Base-by-base conservation (phyloP, 2,329 filamentous ascomycete species). In the Cercospora citrullina region DNA sequence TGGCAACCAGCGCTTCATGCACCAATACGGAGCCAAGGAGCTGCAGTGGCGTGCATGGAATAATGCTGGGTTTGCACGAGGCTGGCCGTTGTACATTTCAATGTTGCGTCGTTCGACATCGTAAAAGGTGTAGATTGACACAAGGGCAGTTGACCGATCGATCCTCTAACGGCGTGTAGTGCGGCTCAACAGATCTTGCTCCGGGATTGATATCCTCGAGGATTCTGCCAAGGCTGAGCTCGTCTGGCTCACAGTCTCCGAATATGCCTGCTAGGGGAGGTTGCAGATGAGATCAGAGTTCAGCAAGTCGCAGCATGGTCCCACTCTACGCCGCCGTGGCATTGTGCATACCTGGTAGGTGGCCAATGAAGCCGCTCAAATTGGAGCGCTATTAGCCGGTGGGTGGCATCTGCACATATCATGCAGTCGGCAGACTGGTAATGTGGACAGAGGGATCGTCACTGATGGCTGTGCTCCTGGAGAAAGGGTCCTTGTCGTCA, bases 21-120 rank as follows among this genome's bases (percentile, higher is more conserved):
- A 33, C 55, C 30, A 33, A 33, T 58, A 31, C 55, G 55, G 28
- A 58, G 26, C 30, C 30, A n/a, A 21, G 55, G n/a, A 59, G 28
- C 55, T 59, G 30, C 31, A 59, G 31, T 36, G 23, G 48, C 48
- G 48, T 30, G 48, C 48, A 55, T 28, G 48, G 48, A 55, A 14
- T 26, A 30, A 55, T 55, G 48, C 48, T 55, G 55, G 55, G 30
- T 59, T 59, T 59, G 30, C 31, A 21, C 28, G 6, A 18, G 31
- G n/a, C 28, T 59, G 55, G 55, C 28, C 31, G 31, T 33, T 36
- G 9, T 21, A 26, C 28, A 33, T 31, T 59, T 59, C 55, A 21
- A 31, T 59, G 21, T 31, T 21, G 62, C 36, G 21, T 53, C 18
- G 62, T 58, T 64, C 62, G 36, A 64, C 53, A 64, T 42, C 53